Evolutionary conservation across 768 basidiomycete genomes (phyloP).

Genomic region (Mycena maculata): DNA sequence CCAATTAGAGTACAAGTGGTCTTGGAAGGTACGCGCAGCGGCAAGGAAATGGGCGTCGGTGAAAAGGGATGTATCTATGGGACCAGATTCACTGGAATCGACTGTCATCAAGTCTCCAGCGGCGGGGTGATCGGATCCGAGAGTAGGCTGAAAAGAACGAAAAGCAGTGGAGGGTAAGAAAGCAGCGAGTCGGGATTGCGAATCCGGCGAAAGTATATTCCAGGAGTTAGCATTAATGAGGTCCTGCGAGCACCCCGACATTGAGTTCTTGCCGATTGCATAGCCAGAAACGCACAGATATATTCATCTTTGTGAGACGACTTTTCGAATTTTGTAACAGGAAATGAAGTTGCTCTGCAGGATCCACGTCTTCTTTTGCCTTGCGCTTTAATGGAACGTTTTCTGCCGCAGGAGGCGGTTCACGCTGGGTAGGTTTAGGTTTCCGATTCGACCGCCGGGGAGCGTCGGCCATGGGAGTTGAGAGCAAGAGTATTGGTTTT

Average conservation of each 20-base stretch:
- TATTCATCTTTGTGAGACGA: slow-evolving; percentile 59
- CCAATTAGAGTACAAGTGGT: slow-evolving; percentile 67
- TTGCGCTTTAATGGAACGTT: slow-evolving; percentile 42
- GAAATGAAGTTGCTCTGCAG: slow-evolving; percentile 49
- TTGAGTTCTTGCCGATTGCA: slow-evolving; percentile 18
- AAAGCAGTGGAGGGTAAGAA: slow-evolving; percentile 64
- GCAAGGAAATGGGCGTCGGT: slow-evolving; percentile 65
- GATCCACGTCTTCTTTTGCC: slow-evolving; percentile 42
- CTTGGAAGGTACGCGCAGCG: slow-evolving; percentile 68
- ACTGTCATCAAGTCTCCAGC: slow-evolving; percentile 36
- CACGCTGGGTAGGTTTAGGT: slow-evolving; percentile 31
- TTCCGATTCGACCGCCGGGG: slow-evolving; percentile 29
- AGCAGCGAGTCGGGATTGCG: slow-evolving; percentile 48
- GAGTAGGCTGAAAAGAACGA: slow-evolving; percentile 41
- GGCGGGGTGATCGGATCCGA: slow-evolving; percentile 55
- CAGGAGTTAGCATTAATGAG: slow-evolving; percentile 60
- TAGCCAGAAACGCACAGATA: slow-evolving; percentile 56
- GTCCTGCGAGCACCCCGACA: slow-evolving; percentile 47
- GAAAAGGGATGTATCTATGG: slow-evolving; percentile 56
- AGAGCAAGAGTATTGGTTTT: too few relatives aligned
- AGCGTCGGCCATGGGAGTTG: slow-evolving; percentile 22
- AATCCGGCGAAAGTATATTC: slow-evolving; percentile 57
- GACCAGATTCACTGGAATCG: slow-evolving; percentile 27
- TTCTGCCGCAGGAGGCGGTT: slow-evolving; percentile 16
- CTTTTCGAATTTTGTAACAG: slow-evolving; percentile 63